A percentile compares a stretch with the other conserved stretches of the same genome.
phyloP scores from a whole-genome alignment of 192 early-diverging fungal species.

The Diversispora eburnea region DNA sequence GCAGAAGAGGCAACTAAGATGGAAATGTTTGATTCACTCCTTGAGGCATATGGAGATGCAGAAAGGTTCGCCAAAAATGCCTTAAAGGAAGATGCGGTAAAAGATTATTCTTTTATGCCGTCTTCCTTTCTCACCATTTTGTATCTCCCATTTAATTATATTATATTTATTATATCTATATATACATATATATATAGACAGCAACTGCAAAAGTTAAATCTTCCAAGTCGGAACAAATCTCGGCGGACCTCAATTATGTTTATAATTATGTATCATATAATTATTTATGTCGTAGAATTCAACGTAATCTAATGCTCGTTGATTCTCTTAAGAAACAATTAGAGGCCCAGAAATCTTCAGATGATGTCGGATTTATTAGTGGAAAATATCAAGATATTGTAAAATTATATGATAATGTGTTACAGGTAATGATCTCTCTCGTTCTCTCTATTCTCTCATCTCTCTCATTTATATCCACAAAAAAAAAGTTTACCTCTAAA shows the following conservation, averaged over 20 bases:
- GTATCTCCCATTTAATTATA: background rate
- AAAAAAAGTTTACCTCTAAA: too few species aligned
- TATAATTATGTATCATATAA: slow-evolving; percentile 58
- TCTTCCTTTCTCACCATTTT: background rate
- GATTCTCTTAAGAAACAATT: slow-evolving; percentile 41
- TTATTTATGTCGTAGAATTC: slow-evolving; percentile 49
- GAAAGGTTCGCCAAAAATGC: slow-evolving; percentile 56
- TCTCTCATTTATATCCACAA: too few species aligned
- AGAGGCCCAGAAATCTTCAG: slow-evolving; percentile 31
- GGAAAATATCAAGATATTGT: slow-evolving; percentile 61
- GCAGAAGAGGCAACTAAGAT: slow-evolving; percentile 30
- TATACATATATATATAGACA: slow-evolving; percentile 31
- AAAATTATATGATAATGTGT: slow-evolving; percentile 59
- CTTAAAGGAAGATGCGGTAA: slow-evolving; percentile 60
- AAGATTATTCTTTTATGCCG: slow-evolving; percentile 1
- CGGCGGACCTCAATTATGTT: slow-evolving; percentile 51
- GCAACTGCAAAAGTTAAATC: slow-evolving; percentile 67
- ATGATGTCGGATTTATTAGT: slow-evolving; percentile 33
- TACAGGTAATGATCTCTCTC: slow-evolving; percentile 44
- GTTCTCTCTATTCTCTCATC: background rate
- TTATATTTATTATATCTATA: background rate
- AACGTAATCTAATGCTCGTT: slow-evolving; percentile 53
- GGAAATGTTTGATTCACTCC: slow-evolving; percentile 51
- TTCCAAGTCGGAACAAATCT: slow-evolving; percentile 60
- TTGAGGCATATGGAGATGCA: slow-evolving; percentile 58